phyloP scores from a whole-genome alignment of 805 yeast species.

The Ogataea wickerhamii region DNA sequence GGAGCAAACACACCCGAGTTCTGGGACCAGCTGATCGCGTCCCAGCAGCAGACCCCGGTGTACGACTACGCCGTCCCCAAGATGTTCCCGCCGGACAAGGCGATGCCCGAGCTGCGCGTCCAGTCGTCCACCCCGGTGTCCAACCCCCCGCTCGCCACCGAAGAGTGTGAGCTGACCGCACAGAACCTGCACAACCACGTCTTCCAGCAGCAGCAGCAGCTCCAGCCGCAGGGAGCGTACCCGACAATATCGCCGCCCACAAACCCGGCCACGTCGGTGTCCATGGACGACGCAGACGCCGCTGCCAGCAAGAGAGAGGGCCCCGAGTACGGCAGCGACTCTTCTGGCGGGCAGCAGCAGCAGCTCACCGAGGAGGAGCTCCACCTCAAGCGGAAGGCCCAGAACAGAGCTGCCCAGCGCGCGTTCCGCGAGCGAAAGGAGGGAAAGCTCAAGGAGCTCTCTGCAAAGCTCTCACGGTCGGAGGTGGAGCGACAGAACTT shows the following conservation, averaged over 20 bases:
- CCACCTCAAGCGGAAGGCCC: constrained; percentile 63
- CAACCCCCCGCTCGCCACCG: background rate
- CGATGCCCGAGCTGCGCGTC: no score
- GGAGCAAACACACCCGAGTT: constrained; percentile 3
- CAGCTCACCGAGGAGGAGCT: constrained; percentile 36
- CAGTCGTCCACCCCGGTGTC: background rate
- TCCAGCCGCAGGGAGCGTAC: constrained; percentile 4
- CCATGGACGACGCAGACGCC: constrained; percentile 4
- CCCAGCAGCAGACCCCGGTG: constrained; percentile 6
- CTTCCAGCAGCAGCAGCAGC: constrained; percentile 16
- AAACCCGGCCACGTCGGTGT: background rate
- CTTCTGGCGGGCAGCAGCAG: constrained; percentile 5
- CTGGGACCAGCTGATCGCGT: constrained; percentile 3
- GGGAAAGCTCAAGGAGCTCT: constrained; percentile 63
- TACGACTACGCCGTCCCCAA: constrained; percentile 1
- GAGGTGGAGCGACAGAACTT: constrained; percentile 45
- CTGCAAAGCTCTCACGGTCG: constrained; percentile 51
- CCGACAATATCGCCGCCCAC: constrained; percentile 7
- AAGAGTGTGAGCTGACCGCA: background rate
- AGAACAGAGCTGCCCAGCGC: constrained; percentile 82
- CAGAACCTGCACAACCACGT: constrained; percentile 8
- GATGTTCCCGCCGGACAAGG: background rate
- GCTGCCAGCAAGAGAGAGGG: constrained; percentile 1
- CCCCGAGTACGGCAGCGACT: constrained; percentile 4
- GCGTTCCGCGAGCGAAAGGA: constrained; percentile 85